Base-by-base conservation (phyloP, 2,329 filamentous ascomycete genomes). In the Cadophora gregata region DNA sequence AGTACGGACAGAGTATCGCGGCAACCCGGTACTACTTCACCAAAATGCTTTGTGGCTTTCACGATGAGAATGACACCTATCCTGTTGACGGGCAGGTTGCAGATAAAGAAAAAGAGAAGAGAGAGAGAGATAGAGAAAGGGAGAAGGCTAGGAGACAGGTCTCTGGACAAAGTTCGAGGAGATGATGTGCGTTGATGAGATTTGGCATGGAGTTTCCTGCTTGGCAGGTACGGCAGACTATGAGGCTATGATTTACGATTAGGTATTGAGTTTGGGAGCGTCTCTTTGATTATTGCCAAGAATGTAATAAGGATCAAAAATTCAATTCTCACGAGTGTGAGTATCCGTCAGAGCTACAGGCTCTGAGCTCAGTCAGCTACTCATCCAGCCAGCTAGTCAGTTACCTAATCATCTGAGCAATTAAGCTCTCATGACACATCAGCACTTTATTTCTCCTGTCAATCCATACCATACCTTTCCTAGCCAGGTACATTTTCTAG, bases 11-110 rank as follows among this genome's bases (percentile, higher is more conserved):
- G 86, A 88, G 82, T 74, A 80, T 88, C 27, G 80, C 86, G 0
- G 81, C 81, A 21, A 86, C 86, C 16, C 81, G 86, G 8, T 79
- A 84, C n/a, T 81, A 83, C 68, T 88, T 87, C 74, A 86, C 80
- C 61, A 81, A 81, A 67, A 81, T 86, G 73, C 79, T 88, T 51
- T 87, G 85, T 74, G 86, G 85, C 45, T 81, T 83, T 69, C 81
- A 83, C 12, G 77, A 80, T 25, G 72, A 77, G 3, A 63, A 67
- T 16, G 70, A 69, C 25, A 62, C 60, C 1, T 62, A 62, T 36
- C 60, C 60, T 5, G 45, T 36, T 2, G 48, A 62, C 21, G 60
- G 60, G 5, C 60, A 55, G 60, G 29, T 62, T 19, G 19, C n/a
- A 3, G 47, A 62, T 12, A 24, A 36, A 24, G 48, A 62, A 21